Percentiles rank a stretch among this genome's conserved stretches.
phyloP scores from a whole-genome alignment of 164 flowering plant genomes.

The Vitis cinerea region DNA sequence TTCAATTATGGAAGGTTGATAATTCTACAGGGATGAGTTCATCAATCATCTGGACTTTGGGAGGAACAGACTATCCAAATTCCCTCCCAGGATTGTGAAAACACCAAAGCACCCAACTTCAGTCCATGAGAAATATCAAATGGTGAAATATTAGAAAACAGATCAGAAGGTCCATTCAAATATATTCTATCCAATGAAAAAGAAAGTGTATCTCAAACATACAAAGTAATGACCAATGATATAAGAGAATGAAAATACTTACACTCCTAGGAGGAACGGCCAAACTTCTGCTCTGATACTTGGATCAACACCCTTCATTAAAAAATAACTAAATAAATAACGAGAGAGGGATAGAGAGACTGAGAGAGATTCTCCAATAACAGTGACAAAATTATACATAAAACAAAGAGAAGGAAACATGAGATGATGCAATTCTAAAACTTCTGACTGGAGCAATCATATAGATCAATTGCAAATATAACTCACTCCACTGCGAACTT shows the following conservation, averaged over 20 bases:
- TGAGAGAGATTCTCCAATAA: neutral
- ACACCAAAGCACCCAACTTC: constrained; percentile 1
- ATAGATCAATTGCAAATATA: neutral
- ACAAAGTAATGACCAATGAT: neutral
- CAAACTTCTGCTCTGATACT: constrained; percentile 90
- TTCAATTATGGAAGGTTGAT: neutral
- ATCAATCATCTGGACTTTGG: neutral
- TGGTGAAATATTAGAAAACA: neutral
- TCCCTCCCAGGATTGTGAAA: neutral
- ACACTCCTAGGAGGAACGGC: constrained; percentile 99
- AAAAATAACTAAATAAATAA: neutral
- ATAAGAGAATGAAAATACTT: constrained; percentile 31
- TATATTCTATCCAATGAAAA: no score
- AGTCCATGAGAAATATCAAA: constrained; percentile 1
- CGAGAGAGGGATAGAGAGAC: no score
- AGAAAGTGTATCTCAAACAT: no score
- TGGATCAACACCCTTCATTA: constrained; percentile 83
- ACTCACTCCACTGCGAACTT: constrained; percentile 94
- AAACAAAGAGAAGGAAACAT: neutral
- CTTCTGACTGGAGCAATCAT: neutral
- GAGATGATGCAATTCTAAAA: neutral
- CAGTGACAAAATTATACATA: neutral
- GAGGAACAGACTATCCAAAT: neutral
- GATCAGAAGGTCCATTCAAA: neutral
- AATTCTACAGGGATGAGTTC: neutral